Evolutionary conservation across 768 basidiomycete species (phyloP).

Genomic region (Leccinum disarticulatum): DNA sequence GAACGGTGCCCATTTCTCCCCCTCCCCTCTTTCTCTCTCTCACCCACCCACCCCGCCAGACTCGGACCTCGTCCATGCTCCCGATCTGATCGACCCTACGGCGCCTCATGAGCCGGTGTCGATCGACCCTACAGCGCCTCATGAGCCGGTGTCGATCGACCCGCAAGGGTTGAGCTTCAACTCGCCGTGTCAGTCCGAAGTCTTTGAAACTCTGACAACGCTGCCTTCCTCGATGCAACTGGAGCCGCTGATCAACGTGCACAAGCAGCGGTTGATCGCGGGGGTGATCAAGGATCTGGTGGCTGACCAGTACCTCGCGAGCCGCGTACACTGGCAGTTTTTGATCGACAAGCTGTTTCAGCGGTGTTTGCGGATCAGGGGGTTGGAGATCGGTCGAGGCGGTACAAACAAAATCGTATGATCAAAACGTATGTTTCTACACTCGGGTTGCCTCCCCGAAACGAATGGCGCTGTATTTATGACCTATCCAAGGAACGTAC

Average conservation of each 20-base stretch:
- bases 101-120: too few species aligned
- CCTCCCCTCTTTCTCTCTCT: too few species aligned
- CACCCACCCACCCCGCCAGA: too few species aligned
- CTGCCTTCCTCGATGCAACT: constrained; percentile 77
- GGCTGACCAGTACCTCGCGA: constrained; percentile 79
- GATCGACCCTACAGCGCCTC: constrained; percentile 82
- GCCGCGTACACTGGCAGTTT: constrained; percentile 66
- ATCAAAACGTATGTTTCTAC: too few species aligned
- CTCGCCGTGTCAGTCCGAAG: constrained; percentile 71
- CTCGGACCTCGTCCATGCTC: too few species aligned
- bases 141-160: constrained; percentile 65
- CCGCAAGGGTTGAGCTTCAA: constrained; percentile 61
- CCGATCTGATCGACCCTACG: too few species aligned
- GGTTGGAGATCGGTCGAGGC: too few species aligned
- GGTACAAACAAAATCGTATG: too few species aligned
- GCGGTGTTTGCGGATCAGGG: constrained; percentile 70
- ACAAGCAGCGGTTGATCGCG: constrained; percentile 83
- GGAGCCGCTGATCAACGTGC: constrained; percentile 84
- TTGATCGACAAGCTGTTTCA: constrained; percentile 75
- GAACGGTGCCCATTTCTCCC: too few species aligned
- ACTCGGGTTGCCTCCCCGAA: too few species aligned
- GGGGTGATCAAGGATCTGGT: constrained; percentile 79
- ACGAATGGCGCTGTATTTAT: neutral
- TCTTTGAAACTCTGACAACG: constrained; percentile 70
- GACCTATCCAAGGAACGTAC: neutral